Base-by-base conservation (phyloP, 768 basidiomycete genomes). In the Boletus sensibilis region DNA sequence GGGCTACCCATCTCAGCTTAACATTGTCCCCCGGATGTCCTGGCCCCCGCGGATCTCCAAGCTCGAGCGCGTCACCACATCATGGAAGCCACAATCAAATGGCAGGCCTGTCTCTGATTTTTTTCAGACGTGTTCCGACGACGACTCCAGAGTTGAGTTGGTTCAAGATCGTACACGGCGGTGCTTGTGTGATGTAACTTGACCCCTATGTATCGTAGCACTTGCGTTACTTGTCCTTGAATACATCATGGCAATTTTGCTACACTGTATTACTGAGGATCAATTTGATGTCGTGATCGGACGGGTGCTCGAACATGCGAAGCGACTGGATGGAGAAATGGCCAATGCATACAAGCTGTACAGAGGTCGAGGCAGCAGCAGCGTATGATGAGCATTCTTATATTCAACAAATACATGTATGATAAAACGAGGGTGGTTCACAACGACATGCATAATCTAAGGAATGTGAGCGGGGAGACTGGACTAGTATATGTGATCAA, bases 401-500 rank as follows among this genome's bases (percentile, higher is more conserved):
- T 57, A 52, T 61, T 56, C 44, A 51, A 35, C 53, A 54, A 38
- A 49, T 59, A 67, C 57, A 67, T 29, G 54, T 58, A 63, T 21
- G 45, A 43, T 61, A 65, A 54, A 64, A 59, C 43, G 55, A 66
- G 58, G 33, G 53, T 52, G 48, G 45, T 47, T 47, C 45, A 31
- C 44, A 31, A 25, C 35, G 65, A 49, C 21, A 53, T 62, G 43
- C 14, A 44, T 53, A 55, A 44, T 62, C 38, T 29, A 56, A 50
- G 20, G 56, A 65, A 42, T n/a, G 52, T 56, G 56, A 33, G 51
- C 33, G 46, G 38, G 33, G 54, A 51, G 51, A 23, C 6, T 29
- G 29, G 21, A 45, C 16, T 34, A 23, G 50, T 57, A 54, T 55
- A 51, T 11, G 38, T 56, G 46, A 57, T 31, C 41, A 46, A 56